Base-by-base conservation (phyloP, 352 stramenopile species). In the Halophytophthora batemanensis region DNA sequence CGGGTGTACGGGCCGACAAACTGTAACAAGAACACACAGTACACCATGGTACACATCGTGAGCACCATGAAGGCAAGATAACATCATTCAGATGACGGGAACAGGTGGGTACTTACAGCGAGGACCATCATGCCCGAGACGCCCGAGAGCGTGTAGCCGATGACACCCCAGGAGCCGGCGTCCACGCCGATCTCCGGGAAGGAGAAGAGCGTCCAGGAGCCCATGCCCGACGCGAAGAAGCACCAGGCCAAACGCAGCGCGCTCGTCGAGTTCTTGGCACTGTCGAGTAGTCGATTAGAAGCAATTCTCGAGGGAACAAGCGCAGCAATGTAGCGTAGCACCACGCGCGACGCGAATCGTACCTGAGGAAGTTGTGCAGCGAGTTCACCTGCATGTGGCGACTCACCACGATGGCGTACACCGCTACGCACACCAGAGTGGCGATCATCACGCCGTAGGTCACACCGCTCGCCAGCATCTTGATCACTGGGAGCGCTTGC, bases 191-290 rank as follows among this genome's bases (percentile, higher is more conserved):
- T 90, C 53, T 88, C 61, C 7, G 81, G 81, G 66, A 83, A 92
- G 33, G 78, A 77, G 46, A 80, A 92, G 22, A 92, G 66, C 19
- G 81, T 84, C 65, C 78, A 87, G 11, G 78, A 87, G 50, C 81
- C 81, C 61, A 88, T 87, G 42, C 76, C 74, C 17, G 81, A 75
- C 11, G 81, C 75, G 59, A 92, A 92, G 46, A 92, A 80, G 53
- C 81, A 88, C 76, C 76, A 92, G n/a, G 67, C 81, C 13, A 89
- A 66, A 19, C 69, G 70, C 34, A 85, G 53, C 1, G 78, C 50
- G 8, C 48, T 69, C 18, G 76, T 75, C 18, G 76, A 80, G 60
- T 89, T 88, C 56, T 86, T 89, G 19, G 81, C 81, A 48, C 77
- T 87, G 41, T 15, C 17, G 6, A 18, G 25, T 8, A 8, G 25